A percentile compares a stretch with the other conserved stretches of the same genome.
phyloP scores from a whole-genome alignment of 768 basidiomycete species.

The Phaeolepiota aurea region DNA sequence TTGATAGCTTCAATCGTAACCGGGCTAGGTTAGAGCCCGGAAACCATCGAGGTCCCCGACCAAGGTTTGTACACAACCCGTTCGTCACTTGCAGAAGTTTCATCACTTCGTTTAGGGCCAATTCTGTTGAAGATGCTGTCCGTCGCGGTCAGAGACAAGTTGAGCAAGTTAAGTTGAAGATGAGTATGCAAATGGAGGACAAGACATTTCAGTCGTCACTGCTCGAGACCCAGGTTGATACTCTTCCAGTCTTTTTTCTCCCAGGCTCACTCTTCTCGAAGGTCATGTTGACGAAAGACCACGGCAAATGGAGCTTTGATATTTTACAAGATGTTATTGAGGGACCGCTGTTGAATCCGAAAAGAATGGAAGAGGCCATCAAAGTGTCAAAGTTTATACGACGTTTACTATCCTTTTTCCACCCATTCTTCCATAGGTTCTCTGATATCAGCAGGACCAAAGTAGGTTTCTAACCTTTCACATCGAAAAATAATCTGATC shows the following conservation, averaged over 20 bases:
- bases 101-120: constrained; percentile 41
- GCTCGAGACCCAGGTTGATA: constrained; percentile 74
- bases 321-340: constrained; percentile 83
- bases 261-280: constrained; percentile 17
- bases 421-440: constrained; percentile 85
- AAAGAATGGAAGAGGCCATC: constrained; percentile 91
- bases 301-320: constrained; percentile 90
- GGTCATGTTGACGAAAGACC: constrained; percentile 85
- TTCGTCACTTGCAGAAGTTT: neutral
- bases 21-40: constrained; percentile 58
- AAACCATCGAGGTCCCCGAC: constrained; percentile 46
- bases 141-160: constrained; percentile 85
- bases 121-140: constrained; percentile 79
- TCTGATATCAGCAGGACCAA: constrained; percentile 70
- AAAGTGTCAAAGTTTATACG: constrained; percentile 83
- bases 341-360: constrained; percentile 85
- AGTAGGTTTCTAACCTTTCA: constrained; percentile 22
- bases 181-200: constrained; percentile 94
- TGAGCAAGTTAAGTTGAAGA: constrained; percentile 82
- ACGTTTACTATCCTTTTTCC: constrained; percentile 89
- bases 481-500: neutral
- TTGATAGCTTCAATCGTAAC: constrained; percentile 94
- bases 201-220: constrained; percentile 78
- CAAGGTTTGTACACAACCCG: constrained; percentile 35
- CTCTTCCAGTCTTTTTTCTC: neutral